phyloP scores from a whole-genome alignment of 108 stramenopile species.

The Nitzschia inconspicua region DNA sequence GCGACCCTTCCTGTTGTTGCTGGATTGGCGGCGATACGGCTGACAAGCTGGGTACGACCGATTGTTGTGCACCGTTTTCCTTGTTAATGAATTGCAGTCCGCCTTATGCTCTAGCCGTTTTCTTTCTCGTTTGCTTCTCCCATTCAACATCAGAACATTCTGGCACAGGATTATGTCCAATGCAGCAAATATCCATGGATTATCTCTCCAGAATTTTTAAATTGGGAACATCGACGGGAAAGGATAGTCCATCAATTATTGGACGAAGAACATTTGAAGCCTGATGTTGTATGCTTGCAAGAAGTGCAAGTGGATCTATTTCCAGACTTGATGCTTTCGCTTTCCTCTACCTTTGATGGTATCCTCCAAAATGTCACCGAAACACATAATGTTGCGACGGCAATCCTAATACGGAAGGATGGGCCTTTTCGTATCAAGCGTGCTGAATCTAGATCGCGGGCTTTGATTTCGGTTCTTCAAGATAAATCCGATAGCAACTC shows the following conservation, averaged over 20 bases:
- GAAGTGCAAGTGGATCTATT: constrained; percentile 50
- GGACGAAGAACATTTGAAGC: background rate
- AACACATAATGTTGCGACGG: constrained; percentile 34
- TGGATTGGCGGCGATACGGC: too few species aligned
- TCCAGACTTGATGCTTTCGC: constrained; percentile 7
- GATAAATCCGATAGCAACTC: background rate
- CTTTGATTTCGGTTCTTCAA: constrained; percentile 23
- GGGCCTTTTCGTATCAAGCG: constrained; percentile 6
- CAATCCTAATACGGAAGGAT: constrained; percentile 17
- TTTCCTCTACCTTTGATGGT: constrained; percentile 18
- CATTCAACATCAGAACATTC: too few species aligned
- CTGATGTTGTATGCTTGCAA: constrained; percentile 59
- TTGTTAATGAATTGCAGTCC: too few species aligned
- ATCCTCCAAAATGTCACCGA: constrained; percentile 31
- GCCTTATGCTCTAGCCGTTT: too few species aligned
- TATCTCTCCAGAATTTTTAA: constrained; percentile 17
- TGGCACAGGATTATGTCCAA: constrained; percentile 34
- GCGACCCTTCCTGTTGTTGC: too few species aligned
- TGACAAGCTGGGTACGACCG: too few species aligned
- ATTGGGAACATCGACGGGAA: constrained; percentile 35
- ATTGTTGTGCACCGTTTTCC: too few species aligned
- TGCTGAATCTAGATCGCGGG: constrained; percentile 37
- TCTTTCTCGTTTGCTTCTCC: too few species aligned
- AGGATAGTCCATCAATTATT: constrained; percentile 24
- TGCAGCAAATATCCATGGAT: constrained; percentile 27